Conservation (phyloP, 148 eudicot genomes). For the Drosera capensis region DNA sequence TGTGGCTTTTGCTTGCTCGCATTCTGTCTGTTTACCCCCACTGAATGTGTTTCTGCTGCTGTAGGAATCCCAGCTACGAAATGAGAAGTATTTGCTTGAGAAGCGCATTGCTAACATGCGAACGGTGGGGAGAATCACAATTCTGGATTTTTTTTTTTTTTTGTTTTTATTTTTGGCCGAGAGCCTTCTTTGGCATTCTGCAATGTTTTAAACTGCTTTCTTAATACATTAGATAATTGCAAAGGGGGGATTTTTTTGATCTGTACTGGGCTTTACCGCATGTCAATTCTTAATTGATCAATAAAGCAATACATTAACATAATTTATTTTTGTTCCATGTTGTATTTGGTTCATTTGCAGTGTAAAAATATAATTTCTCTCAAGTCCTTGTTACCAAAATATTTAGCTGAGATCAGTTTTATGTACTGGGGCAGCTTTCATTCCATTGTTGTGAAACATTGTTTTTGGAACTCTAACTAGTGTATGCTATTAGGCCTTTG, state of each 20-base stretch:
- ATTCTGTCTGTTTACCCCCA: neutral
- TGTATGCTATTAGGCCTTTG: conserved; percentile 53
- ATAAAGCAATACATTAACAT: no score
- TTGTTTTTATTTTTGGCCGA: neutral
- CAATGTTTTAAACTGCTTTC: no score
- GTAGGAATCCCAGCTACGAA: conserved; percentile 69
- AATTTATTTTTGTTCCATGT: no score
- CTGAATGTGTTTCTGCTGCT: conserved; percentile 2
- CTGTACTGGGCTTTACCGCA: no score
- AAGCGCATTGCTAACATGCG: conserved; percentile 96
- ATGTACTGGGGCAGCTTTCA: no score
- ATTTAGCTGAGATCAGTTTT: no score
- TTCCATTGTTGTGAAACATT: neutral
- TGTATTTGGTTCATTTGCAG: no score
- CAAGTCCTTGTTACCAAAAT: neutral
- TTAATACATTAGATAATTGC: no score
- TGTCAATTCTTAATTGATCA: no score
- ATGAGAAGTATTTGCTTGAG: conserved; percentile 69
- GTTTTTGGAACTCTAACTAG: neutral
- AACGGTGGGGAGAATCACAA: conserved; percentile 32
- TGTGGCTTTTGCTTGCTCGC: neutral
- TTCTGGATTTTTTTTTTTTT: conserved; percentile 1
- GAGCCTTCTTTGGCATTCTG: neutral
- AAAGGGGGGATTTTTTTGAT: no score
- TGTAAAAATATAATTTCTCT: no score